These are phyloP conservation scores for Taphrina communis DNA, from an alignment of 1,139 yeast species.

Conservation along the genomic window DNA sequence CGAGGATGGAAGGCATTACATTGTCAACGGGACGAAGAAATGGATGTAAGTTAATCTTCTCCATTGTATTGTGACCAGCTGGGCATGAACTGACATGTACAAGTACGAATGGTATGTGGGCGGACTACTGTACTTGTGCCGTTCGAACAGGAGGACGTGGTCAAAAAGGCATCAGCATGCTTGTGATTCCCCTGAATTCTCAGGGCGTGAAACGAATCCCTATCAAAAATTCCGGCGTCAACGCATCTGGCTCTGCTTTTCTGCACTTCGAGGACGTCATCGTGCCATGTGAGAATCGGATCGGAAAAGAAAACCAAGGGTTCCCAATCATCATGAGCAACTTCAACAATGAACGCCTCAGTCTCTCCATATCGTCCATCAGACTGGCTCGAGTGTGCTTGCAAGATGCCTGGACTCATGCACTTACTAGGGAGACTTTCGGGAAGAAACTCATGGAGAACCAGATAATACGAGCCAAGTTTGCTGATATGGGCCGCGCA, in stretches of 20 bases:
- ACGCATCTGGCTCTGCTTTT: constrained; percentile 54
- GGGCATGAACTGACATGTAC: constrained; percentile 54
- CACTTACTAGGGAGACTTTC: constrained; percentile 56
- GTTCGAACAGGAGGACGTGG: constrained; percentile 56
- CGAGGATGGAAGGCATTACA: constrained; percentile 51
- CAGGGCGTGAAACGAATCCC: constrained; percentile 51
- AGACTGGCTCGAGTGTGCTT: constrained; percentile 55
- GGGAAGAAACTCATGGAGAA: constrained; percentile 56
- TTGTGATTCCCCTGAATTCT: constrained; percentile 53
- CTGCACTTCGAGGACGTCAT: constrained; percentile 56
- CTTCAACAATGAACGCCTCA: constrained; percentile 57
- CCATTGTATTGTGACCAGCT: constrained; percentile 51
- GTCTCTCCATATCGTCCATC: constrained; percentile 54
- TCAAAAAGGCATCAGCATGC: constrained; percentile 55
- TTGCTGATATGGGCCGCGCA: constrained; percentile 56
- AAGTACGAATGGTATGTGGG: constrained; percentile 52
- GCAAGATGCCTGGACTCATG: constrained; percentile 54
- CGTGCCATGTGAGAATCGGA: constrained; percentile 56
- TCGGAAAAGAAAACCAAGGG: constrained; percentile 56
- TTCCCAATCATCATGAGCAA: constrained; percentile 57
- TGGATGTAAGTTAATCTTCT: constrained; percentile 51
- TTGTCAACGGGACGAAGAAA: constrained; percentile 57
- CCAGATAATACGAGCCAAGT: constrained; percentile 56
- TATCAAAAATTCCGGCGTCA: constrained; percentile 55
- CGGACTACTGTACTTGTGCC: constrained; percentile 56